Conservation (phyloP, 139 green algal species). For the Chlorella sp. region DNA sequence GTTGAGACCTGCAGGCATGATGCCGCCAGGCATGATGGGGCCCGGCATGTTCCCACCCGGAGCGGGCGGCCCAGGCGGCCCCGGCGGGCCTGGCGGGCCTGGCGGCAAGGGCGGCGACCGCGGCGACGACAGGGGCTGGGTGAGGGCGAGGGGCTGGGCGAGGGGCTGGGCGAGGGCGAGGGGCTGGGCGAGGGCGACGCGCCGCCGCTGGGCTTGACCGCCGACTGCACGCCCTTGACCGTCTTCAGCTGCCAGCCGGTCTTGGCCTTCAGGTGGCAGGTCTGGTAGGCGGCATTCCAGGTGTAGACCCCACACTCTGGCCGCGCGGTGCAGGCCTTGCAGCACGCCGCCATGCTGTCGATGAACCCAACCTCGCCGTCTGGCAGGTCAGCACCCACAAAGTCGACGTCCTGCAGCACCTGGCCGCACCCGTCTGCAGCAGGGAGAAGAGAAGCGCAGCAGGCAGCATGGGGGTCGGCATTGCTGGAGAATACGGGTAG, state of each 20-base stretch:
- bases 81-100: background rate
- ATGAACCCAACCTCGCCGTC: too few relatives aligned
- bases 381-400: background rate
- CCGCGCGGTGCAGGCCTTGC: too few relatives aligned
- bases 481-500: too few relatives aligned
- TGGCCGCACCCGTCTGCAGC: background rate
- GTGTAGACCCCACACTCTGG: too few relatives aligned
- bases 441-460: too few relatives aligned
- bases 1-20: constrained; percentile 4
- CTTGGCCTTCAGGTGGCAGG: too few relatives aligned
- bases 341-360: too few relatives aligned
- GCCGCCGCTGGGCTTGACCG: too few relatives aligned
- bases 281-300: too few relatives aligned
- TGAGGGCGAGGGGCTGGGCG: background rate
- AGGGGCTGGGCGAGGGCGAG: background rate
- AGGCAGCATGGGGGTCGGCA: background rate
- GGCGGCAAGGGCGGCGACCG: background rate
- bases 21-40: background rate
- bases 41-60: background rate
- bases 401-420: background rate
- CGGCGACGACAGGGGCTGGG: background rate
- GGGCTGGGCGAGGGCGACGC: background rate
- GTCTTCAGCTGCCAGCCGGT: too few relatives aligned
- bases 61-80: background rate
- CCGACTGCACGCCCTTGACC: too few relatives aligned